Base-by-base conservation (phyloP, 2,329 filamentous ascomycete species). In the Neonectria neomacrospora region DNA sequence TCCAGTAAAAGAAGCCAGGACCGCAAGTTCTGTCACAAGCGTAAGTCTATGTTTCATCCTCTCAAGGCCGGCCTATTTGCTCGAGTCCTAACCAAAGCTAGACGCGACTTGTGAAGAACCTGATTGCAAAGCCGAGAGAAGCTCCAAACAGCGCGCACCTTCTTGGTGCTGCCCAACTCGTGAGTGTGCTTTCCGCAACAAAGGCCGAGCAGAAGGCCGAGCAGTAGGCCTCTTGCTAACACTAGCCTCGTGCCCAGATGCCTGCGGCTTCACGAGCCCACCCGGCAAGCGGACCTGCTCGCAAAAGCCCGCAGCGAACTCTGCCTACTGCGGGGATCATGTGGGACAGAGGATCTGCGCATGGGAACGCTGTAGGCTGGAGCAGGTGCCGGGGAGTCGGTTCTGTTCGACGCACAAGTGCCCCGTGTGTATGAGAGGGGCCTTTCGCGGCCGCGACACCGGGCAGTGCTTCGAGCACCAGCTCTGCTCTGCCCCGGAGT, bases 401-500 rank as follows among this genome's bases (percentile, higher is more conserved):
- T 61, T 52, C 37, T 61, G 58, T 28, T 18, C 16, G 28, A 45
- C 18, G n/a, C 58, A 61, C 52, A 61, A 61, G 37, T 61, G 58
- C 9, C 45, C 20, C 8, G 53, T 34, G 14, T 61, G 58, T n/a
- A 14, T 28, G 3, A 48, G 26, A 22, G 47, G 47, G 2, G 34
- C 37, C 4, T 44, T 37, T 34, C 44, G 20, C 30, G 53, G 52
- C 26, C 58, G 37, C 8, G 52, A 61, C 18, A 56, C 28, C 12
- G 37, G 47, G 11, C 58, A 42, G 20, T 63, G 60, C 32, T 22
- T 18, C 14, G 23, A 22, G 0, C 70, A 72, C 56, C 70, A 72
- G 18, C 47, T 26, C 1, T 72, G 70, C 30, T 47, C 50, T 6
- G 57, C 57, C 1, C 26, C 28, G 18, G 62, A 37, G 1, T 72